Evolutionary conservation across 192 early-diverging fungal species (phyloP).

Genomic region (Coemansia nantahalensis): DNA sequence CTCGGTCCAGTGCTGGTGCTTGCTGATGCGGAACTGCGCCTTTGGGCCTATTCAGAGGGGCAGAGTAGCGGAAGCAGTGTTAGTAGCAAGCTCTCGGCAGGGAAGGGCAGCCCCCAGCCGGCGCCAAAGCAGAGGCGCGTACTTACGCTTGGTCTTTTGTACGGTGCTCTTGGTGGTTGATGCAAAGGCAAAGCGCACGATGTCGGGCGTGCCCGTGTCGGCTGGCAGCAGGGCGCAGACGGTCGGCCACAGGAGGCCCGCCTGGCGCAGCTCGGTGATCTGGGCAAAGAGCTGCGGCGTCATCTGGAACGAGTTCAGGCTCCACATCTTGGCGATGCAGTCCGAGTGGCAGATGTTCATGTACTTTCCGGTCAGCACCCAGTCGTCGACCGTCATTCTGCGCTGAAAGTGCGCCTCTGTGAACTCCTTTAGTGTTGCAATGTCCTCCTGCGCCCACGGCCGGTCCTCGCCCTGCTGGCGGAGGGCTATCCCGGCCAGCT

Average conservation of each 20-base stretch:
- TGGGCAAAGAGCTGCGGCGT: constrained; percentile 28
- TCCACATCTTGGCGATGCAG: constrained; percentile 50
- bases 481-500: constrained; percentile 1
- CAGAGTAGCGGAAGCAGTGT: no score
- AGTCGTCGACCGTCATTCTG: constrained; percentile 36
- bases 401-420: constrained; percentile 30
- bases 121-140: background rate
- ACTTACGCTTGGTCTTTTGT: constrained; percentile 19
- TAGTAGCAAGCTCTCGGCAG: constrained; percentile 1
- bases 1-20: constrained; percentile 44
- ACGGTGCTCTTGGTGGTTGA: constrained; percentile 19
- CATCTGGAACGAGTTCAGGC: constrained; percentile 29
- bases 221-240: constrained; percentile 9
- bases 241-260: constrained; percentile 36
- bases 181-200: constrained; percentile 31
- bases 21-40: constrained; percentile 44
- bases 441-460: constrained; percentile 32
- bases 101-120: no score
- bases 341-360: constrained; percentile 41
- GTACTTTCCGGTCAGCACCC: constrained; percentile 38
- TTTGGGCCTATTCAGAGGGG: constrained; percentile 45
- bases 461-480: constrained; percentile 8
- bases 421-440: constrained; percentile 26
- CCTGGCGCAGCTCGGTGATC: constrained; percentile 31
- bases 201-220: constrained; percentile 16